phyloP scores from a whole-genome alignment of 208 protist genomes.

The Leishmania mexicana region DNA sequence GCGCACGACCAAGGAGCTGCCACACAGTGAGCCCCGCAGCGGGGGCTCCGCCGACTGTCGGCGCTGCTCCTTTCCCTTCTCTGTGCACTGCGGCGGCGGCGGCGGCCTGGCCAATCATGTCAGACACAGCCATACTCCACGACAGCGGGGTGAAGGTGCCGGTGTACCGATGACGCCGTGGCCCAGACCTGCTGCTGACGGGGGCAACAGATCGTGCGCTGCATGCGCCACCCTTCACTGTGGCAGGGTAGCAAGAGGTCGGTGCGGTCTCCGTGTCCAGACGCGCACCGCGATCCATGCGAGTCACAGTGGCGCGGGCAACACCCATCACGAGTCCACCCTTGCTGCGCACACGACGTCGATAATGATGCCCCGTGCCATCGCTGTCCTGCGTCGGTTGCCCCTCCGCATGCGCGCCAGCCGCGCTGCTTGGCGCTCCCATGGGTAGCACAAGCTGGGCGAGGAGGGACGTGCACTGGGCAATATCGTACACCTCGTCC shows the following conservation, averaged over 20 bases:
- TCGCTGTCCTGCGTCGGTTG: neutral
- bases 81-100: neutral
- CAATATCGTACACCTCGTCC: neutral
- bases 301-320: constrained; percentile 1
- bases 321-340: constrained; percentile 9
- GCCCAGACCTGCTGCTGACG: neutral
- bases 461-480: constrained; percentile 2
- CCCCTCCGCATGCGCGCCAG: neutral
- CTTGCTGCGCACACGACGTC: neutral
- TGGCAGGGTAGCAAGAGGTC: neutral
- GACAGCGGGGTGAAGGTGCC: constrained; percentile 12
- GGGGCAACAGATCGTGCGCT: neutral
- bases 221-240: neutral
- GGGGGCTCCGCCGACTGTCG: neutral
- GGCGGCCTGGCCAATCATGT: constrained; percentile 8
- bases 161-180: constrained; percentile 3
- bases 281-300: neutral
- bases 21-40: constrained; percentile 21
- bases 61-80: neutral
- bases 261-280: neutral
- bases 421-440: neutral
- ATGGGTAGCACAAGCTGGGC: constrained; percentile 14
- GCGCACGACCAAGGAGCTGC: constrained; percentile 16
- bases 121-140: constrained; percentile 10
- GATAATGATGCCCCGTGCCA: neutral